Percentiles rank a stretch among this genome's conserved stretches.
Evolutionary conservation across 306 rosid species (phyloP).

Genomic region (Malus domestica): DNA sequence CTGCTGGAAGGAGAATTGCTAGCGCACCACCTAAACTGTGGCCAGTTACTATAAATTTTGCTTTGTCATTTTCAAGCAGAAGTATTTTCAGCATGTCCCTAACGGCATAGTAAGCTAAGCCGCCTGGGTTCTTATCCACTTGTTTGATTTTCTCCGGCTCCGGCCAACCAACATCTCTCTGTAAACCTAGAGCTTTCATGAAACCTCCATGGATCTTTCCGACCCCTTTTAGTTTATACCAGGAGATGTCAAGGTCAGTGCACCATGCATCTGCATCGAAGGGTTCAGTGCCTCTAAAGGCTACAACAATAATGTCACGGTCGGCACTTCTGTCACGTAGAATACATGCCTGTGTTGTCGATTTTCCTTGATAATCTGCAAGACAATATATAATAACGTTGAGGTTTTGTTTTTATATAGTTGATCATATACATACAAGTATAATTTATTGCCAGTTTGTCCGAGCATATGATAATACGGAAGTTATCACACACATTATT

Average conservation of each 20-base stretch:
- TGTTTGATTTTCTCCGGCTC: slow-evolving; percentile 26
- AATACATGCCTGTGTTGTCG: slow-evolving; percentile 55
- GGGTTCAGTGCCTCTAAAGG: slow-evolving; percentile 71
- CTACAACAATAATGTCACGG: slow-evolving; percentile 52
- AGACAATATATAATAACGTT: not conserved
- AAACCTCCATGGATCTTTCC: slow-evolving; percentile 77
- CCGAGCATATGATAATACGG: not conserved
- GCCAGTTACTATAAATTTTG: slow-evolving; percentile 15
- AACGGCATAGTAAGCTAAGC: slow-evolving; percentile 46
- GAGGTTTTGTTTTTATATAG: not conserved
- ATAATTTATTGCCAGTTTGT: not conserved
- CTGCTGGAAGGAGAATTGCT: slow-evolving; percentile 25
- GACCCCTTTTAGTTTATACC: slow-evolving; percentile 47
- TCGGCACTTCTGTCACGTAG: slow-evolving; percentile 36
- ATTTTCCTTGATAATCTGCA: slow-evolving; percentile 54
- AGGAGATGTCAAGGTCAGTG: slow-evolving; percentile 69
- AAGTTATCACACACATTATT: not conserved
- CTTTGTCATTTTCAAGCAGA: slow-evolving; percentile 4
- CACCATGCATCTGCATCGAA: slow-evolving; percentile 77
- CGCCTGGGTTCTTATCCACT: slow-evolving; percentile 8
- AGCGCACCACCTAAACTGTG: slow-evolving; percentile 33
- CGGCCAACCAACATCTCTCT: slow-evolving; percentile 47
- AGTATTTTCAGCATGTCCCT: slow-evolving; percentile 10
- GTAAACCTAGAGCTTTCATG: slow-evolving; percentile 73
- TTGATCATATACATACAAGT: not conserved